Base-by-base conservation (phyloP, 805 yeast species). In the Candida morakotiae region DNA sequence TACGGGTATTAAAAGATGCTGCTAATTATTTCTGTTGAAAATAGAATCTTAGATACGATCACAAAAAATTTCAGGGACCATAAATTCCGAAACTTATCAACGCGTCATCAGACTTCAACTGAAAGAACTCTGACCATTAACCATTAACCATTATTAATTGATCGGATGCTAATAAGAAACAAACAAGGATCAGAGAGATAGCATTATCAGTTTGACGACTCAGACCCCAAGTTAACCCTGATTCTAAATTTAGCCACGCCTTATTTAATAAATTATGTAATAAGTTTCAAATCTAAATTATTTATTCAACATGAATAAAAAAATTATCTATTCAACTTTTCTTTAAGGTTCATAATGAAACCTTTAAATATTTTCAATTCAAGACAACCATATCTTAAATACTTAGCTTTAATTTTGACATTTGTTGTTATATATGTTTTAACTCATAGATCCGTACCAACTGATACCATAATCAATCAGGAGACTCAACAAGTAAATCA, bases 381-480 rank as follows among this genome's bases (percentile, higher is more conserved):
- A 17, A 33, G 28, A 28, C 23, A 28, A 20, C 34, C 31, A 9
- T 29, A 29, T 29, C 19, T 35, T 24, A 35, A 35, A 19, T 35
- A 28, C 17, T 18, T 35, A 11, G 38, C 38, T 6, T 19, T 35
- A 3, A 10, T 31, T 4, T 15, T 35, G 6, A 23, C 38, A 7
- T 3, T 35, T 5, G 23, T 18, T 6, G n/a, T 28, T 4, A 10
- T 35, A 18, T 31, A 29, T 21, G 16, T 17, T 5, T 16, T 35
- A 27, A 18, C 25, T 6, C 34, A 35, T 31, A n/a, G 34, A 10
- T 34, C 37, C 6, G 15, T 14, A n/a, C 23, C 6, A 7, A 9
- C 22, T 18, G 16, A 21, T 2, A 13, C 31, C n/a, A 3, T 34
- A 15, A 13, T 9, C 3, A 10, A 16, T 4, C 15, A 7, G 9